phyloP scores from a whole-genome alignment of 257 asterid genomes.

The Scutellaria galericulata region DNA sequence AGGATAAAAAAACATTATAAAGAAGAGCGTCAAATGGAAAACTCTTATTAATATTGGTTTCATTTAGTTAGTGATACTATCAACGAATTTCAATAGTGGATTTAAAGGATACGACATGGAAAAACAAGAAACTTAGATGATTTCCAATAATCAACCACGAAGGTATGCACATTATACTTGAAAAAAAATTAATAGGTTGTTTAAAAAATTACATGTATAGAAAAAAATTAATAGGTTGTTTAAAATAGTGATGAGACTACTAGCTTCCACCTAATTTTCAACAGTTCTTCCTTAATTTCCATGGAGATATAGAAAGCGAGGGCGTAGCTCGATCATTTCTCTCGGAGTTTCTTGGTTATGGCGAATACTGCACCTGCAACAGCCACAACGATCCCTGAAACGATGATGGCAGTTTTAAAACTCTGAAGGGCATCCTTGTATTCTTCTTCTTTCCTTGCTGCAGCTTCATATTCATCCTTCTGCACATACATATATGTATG shows the following conservation, averaged over 20 bases:
- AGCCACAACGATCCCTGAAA: constrained; percentile 71
- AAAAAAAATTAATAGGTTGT: neutral
- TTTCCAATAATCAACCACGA: neutral
- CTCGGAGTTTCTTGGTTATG: constrained; percentile 68
- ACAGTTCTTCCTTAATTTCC: neutral
- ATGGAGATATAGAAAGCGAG: too few relatives aligned
- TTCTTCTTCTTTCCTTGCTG: constrained; percentile 46
- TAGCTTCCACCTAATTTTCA: too few relatives aligned
- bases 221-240: neutral
- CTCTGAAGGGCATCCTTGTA: constrained; percentile 61
- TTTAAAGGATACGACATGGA: too few relatives aligned
- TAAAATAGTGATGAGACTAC: constrained; percentile 20
- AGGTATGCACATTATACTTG: neutral
- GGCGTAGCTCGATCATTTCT: constrained; percentile 44
- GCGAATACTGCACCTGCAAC: constrained; percentile 78
- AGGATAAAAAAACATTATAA: too few relatives aligned
- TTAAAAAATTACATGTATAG: constrained; percentile 34
- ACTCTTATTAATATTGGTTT: neutral
- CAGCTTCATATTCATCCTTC: constrained; percentile 48
- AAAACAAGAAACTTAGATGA: neutral
- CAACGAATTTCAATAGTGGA: too few relatives aligned
- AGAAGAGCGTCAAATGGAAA: too few relatives aligned
- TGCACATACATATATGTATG: neutral
- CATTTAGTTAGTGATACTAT: too few relatives aligned
- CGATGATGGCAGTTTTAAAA: constrained; percentile 57